Evolutionary conservation across 2,329 filamentous ascomycete species (phyloP).

Genomic region (Fonsecaea multimorphosa): DNA sequence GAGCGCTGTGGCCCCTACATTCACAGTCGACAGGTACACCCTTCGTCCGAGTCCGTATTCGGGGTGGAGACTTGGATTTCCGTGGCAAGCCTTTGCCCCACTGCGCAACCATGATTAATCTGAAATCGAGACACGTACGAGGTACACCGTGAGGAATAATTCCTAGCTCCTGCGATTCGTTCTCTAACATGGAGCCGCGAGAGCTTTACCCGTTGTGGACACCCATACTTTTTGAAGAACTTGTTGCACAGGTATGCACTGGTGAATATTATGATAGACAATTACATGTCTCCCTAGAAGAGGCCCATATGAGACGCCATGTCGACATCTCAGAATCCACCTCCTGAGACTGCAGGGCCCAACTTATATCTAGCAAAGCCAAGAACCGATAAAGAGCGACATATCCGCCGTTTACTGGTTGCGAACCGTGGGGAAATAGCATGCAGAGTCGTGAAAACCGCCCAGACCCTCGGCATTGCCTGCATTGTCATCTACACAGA

Average conservation of each 20-base stretch:
- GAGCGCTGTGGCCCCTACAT: no score
- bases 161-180: no score
- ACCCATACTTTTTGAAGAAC: no score
- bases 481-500: constrained; percentile 64
- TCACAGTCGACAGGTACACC: no score
- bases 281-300: not conserved
- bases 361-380: constrained; percentile 5
- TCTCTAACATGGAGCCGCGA: no score
- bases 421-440: constrained; percentile 67
- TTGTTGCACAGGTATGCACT: no score
- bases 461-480: constrained; percentile 52
- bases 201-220: no score
- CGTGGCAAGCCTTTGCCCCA: no score
- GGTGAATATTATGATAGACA: not conserved
- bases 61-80: no score
- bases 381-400: constrained; percentile 31
- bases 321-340: constrained; percentile 1
- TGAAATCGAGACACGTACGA: no score
- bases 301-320: not conserved
- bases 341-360: not conserved
- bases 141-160: no score
- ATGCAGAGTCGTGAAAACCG: constrained; percentile 57
- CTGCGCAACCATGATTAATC: no score
- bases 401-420: constrained; percentile 51
- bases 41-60: not conserved